Evolutionary conservation across 1,284 basidiomycete genomes (phyloP), one percentile per base, ranked within the genome.

Genomic region (Ceratobasidium papillatum): DNA sequence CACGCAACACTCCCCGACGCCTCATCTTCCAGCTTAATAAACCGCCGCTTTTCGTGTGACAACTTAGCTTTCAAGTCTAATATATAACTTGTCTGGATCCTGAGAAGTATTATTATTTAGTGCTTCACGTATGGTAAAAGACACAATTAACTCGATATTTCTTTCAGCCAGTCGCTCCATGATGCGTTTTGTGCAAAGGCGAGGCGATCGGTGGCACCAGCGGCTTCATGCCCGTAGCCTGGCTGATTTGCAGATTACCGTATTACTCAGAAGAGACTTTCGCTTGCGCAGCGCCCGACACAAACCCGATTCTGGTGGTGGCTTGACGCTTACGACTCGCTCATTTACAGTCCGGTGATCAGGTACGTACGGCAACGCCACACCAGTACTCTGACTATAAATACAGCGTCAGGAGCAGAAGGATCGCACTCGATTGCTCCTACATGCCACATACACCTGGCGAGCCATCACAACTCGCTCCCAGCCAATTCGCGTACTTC

Each of bases 401-500:
- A 54, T 54, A 54, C 51, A 54, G 51, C 27, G 19, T 8, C 17
- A 22, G 51, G 25, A 5, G 47, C n/a, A n/a, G 25, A 54, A 7
- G 25, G 8, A 17, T 30, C 25, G 25, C 51, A 54, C 25, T 27
- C 5, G 4, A 54, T 5, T 22, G 47, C 27, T 54, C 25, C 8
- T 22, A 54, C 17, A 62, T 62, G 59, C 38, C 34, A 11, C 38
- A 34, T 36, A 11, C 36, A 34, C n/a, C 59, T 27, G 38, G 25
- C 59, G 19, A 62, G 59, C 1, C 22, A 62, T 25, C 59, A 22
- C 36, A 62, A 43, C 59, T 62, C 17, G 59, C 59, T 3, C 59
- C 59, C 8, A 62, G 59, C 59, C 59, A 62, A 22, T 62, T 62
- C 25, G 59, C 59, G 11, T 43, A 62, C 30, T 43, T 62, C 59